phyloP scores from a whole-genome alignment of 2,329 filamentous ascomycete species.

The Pseudogymnoascus sp. region DNA sequence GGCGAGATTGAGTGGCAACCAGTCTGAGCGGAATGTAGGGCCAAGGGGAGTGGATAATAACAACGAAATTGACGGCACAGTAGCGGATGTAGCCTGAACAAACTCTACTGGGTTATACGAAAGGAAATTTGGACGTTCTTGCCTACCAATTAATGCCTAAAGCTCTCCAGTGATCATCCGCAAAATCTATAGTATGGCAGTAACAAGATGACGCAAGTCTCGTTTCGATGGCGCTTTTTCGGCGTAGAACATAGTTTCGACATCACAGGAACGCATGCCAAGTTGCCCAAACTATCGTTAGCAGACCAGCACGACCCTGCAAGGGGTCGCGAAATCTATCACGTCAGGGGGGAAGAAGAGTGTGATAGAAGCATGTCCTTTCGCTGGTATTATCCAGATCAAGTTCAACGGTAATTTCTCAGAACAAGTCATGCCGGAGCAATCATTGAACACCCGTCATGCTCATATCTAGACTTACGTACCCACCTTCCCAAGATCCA shows the following conservation, averaged over 20 bases:
- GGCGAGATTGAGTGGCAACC: no score
- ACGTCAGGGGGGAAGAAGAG: not conserved
- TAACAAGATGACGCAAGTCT: not conserved
- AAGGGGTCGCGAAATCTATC: not conserved
- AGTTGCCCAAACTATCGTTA: not conserved
- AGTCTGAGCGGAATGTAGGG: no score
- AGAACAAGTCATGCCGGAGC: conserved; percentile 11
- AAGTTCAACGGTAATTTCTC: conserved; percentile 23
- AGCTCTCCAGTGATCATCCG: no score
- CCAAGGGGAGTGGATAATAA: no score
- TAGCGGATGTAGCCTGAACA: no score
- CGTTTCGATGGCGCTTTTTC: not conserved
- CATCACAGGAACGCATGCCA: not conserved
- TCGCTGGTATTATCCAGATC: conserved; percentile 15
- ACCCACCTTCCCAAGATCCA: not conserved
- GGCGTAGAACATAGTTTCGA: not conserved
- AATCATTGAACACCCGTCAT: conserved; percentile 12
- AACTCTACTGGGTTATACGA: no score
- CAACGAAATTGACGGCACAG: no score
- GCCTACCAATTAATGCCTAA: no score
- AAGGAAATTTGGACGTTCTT: no score
- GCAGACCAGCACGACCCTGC: not conserved
- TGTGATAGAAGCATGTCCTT: conserved; percentile 8
- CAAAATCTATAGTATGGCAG: no score
- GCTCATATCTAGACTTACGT: conserved; percentile 3